phyloP scores from a whole-genome alignment of 805 yeast genomes.

The Barnettozyma sp. region DNA sequence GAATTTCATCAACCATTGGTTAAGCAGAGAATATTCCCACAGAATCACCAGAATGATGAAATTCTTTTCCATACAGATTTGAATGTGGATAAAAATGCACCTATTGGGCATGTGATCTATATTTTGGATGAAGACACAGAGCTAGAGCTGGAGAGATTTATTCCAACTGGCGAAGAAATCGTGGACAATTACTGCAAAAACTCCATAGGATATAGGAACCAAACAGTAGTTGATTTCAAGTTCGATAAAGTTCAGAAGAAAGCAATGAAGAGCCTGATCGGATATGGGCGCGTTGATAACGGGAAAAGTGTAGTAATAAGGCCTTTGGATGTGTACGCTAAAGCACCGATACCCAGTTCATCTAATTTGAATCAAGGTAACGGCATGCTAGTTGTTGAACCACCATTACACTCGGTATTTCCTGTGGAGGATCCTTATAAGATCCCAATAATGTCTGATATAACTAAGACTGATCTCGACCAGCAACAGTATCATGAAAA shows the following conservation, averaged over 20 bases:
- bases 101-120: slow-evolving; percentile 10
- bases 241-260: neutral
- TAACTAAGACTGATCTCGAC: too few relatives aligned
- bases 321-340: slow-evolving; percentile 3
- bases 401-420: slow-evolving; percentile 3
- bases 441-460: too few relatives aligned
- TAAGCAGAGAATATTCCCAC: slow-evolving; percentile 5
- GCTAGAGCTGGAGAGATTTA: slow-evolving; percentile 3
- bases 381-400: too few relatives aligned
- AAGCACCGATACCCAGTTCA: slow-evolving; percentile 1
- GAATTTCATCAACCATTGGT: slow-evolving; percentile 1
- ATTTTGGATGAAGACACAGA: slow-evolving; percentile 8
- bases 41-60: slow-evolving; percentile 10
- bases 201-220: neutral
- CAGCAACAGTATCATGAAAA: too few relatives aligned
- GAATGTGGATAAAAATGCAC: slow-evolving; percentile 7
- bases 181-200: neutral
- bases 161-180: neutral
- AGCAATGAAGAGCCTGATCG: neutral
- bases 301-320: slow-evolving; percentile 5
- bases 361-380: slow-evolving; percentile 2
- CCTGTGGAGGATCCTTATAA: slow-evolving; percentile 7
- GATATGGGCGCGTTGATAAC: too few relatives aligned
- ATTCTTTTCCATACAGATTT: slow-evolving; percentile 11
- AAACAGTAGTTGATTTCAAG: slow-evolving; percentile 7